Base-by-base conservation (phyloP, 2,329 filamentous ascomycete genomes). In the Fusarium veterinarium region DNA sequence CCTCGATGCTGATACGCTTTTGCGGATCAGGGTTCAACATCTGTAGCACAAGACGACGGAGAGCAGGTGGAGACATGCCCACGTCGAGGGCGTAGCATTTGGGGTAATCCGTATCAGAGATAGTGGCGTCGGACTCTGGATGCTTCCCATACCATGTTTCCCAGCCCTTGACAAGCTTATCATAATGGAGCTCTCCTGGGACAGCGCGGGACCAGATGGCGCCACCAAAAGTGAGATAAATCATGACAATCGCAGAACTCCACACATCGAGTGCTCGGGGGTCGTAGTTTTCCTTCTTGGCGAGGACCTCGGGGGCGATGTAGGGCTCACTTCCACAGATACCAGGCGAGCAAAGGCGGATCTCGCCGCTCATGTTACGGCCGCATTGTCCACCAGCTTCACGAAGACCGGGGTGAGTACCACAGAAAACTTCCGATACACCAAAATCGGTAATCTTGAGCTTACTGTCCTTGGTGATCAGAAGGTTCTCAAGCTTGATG, bases 361-460 rank as follows among this genome's bases (percentile, higher is more conserved):
- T 80, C 9, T 91, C 90, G 33, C 87, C 88, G 35, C 87, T 88
- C 89, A 95, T 94, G 73, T 91, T 89, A 78, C 89, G 88, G 52
- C 92, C 93, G 80, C 92, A 95, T 77, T 92, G 88, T 61, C 93
- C 92, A 57, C 90, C 90, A 17, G 92, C 89, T 76, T 92, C 90
- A 67, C 92, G 88, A 44, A 95, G 83, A 35, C 94, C 94, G 1
- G 94, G 94, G 80, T 97, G 94, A 56, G 91, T 91, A 42, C 94
- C 94, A 60, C 88, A 90, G 79, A 97, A 97, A 23, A 97, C 92
- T 79, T 96, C 93, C 0, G 93, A 95, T 19, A 95, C 93, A 59
- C 95, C 95, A 83, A 97, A 97, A 80, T 97, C 95, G 55, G 94
- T 95, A 67, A 97, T 95, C 83, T 97, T 97, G 62, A 97, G 86